These are phyloP conservation scores for Globisporangium nunn DNA, from an alignment of 352 stramenopile genomes.

Conservation along the genomic window DNA sequence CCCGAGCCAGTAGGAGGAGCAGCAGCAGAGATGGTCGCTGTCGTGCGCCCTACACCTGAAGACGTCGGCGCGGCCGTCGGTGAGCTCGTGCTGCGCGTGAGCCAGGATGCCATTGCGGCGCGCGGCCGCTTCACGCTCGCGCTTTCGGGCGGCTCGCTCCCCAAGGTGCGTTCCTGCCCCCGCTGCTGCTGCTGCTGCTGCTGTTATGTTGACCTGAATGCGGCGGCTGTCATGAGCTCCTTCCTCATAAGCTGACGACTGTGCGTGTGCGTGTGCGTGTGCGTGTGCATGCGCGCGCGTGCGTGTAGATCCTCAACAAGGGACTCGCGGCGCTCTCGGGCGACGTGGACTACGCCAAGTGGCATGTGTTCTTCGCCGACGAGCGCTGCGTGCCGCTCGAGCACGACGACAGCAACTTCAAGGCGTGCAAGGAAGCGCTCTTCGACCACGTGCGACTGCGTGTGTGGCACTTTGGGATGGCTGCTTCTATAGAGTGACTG, in stretches of 20 bases:
- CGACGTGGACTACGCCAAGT: constrained; percentile 92
- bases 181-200: background rate
- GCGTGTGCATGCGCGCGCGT: background rate
- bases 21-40: constrained; percentile 35
- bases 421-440: constrained; percentile 86
- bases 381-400: constrained; percentile 93
- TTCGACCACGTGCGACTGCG: constrained; percentile 66
- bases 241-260: too few relatives aligned
- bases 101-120: constrained; percentile 48
- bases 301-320: constrained; percentile 70
- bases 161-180: constrained; percentile 33
- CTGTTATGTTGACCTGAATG: too few relatives aligned
- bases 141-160: constrained; percentile 83
- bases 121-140: constrained; percentile 74
- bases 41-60: constrained; percentile 47
- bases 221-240: too few relatives aligned
- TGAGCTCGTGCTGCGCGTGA: constrained; percentile 57
- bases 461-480: background rate
- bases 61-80: constrained; percentile 54
- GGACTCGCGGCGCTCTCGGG: constrained; percentile 65
- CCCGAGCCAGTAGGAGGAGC: constrained; percentile 1
- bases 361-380: constrained; percentile 97
- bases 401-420: constrained; percentile 94
- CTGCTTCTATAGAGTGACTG: background rate
- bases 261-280: background rate